Conservation (phyloP, 1,139 yeast genomes). For the Lodderomyces margitis region DNA sequence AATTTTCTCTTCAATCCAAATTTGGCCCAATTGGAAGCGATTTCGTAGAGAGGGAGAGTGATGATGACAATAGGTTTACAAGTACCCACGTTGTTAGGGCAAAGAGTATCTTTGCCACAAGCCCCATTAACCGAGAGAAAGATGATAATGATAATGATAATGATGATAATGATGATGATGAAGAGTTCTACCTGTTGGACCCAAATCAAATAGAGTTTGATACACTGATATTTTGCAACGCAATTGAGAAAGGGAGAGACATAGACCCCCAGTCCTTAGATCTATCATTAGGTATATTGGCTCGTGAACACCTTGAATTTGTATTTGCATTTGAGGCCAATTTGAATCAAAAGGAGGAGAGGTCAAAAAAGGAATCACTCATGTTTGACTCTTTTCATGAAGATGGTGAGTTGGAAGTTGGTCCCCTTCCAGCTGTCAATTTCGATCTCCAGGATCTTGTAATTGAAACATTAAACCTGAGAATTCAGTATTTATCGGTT, state of each 20-base stretch:
- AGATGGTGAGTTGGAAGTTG: background rate
- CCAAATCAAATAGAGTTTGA: constrained; percentile 1
- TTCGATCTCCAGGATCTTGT: background rate
- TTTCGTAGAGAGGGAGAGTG: no score
- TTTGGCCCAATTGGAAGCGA: no score
- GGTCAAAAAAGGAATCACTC: background rate
- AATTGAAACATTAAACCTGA: background rate
- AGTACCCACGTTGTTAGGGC: no score
- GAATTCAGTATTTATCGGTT: background rate
- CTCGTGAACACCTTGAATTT: background rate
- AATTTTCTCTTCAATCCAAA: no score
- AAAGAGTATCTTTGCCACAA: background rate
- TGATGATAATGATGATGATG: background rate
- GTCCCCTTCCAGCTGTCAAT: background rate
- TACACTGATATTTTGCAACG: background rate
- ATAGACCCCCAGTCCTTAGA: background rate
- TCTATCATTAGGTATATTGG: background rate
- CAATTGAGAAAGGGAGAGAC: background rate
- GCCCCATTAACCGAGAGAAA: background rate
- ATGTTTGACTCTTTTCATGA: background rate
- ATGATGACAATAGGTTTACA: no score
- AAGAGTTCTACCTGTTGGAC: background rate
- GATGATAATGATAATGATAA: background rate
- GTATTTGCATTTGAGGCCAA: background rate
- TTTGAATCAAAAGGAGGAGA: no score